Evolutionary conservation across 2,329 filamentous ascomycete genomes (phyloP), one percentile per base, ranked within the genome.

Genomic region (Neophaeococcomyces aloes): DNA sequence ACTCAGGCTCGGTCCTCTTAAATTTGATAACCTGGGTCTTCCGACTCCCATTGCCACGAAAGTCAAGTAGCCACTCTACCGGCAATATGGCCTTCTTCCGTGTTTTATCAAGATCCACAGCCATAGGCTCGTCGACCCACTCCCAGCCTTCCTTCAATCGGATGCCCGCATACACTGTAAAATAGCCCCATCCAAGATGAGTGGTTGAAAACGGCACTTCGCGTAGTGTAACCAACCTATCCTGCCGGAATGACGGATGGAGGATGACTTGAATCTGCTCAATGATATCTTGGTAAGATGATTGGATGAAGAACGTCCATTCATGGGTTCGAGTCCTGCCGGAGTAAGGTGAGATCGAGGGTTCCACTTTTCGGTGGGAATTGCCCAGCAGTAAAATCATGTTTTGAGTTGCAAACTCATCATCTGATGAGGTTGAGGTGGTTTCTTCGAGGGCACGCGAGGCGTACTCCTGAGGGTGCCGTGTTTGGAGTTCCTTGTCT

Each of bases 301-400:
- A 47, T 14, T 49, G 43, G 2, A 54, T 42, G 38, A 54, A 54
- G 45, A 54, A 54, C 25, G 46, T 54, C 50, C 50, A 54, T 35
- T 54, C 45, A 32, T 54, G 52, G 27, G 40, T 51, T 29, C 47
- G 49, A 25, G 45, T 49, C 7, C 42, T 48, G 19, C 30, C 39
- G 2, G 39, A 25, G 8, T 34, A 25, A 2, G 39, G 30, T n/a
- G 13, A 18, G 30, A 42, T 27, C 4, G 39, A 35, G 25, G 39
- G 31, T 5, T 19, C 18, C 13, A 48, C 46, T 11, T 42, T 45
- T 6, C 40, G 40, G 21, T 54, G 50, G 10, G 50, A 46, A 29
- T 54, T 54, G 21, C 52, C 52, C 29, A 53, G 46, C 40, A 52
- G 45, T 5, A 54, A 33, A 15, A 49, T 47, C 27, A 54, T 39